Evolutionary conservation across 208 protist genomes (phyloP).

Genomic region (Leptomonas seymouri): DNA sequence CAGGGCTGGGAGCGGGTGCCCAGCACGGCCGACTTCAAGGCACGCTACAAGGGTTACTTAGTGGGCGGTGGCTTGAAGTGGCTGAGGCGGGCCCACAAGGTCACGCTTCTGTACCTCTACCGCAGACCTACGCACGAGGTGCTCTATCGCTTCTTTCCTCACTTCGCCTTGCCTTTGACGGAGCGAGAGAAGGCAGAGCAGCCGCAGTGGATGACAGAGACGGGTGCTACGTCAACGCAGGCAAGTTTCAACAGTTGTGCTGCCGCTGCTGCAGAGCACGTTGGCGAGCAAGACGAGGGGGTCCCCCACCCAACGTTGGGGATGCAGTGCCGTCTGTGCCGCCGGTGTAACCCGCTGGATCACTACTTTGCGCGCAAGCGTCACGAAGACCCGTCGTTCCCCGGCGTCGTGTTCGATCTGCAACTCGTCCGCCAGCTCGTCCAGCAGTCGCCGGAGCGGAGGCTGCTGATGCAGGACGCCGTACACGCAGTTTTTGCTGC

Average conservation of each 20-base stretch:
- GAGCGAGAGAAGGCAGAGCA: conserved; percentile 37
- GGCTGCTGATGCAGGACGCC: conserved; percentile 69
- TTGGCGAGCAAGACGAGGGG: not conserved
- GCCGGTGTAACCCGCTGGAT: conserved; percentile 42
- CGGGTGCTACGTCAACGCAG: not conserved
- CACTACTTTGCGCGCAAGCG: conserved; percentile 67
- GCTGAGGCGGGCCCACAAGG: conserved; percentile 23
- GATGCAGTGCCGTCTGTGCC: conserved; percentile 9
- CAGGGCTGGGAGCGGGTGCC: conserved; percentile 35
- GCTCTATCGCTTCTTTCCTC: conserved; percentile 45
- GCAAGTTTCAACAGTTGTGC: not conserved
- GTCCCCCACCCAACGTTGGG: not conserved
- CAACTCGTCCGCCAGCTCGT: conserved; percentile 51
- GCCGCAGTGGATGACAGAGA: conserved; percentile 3
- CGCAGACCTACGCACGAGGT: conserved; percentile 23
- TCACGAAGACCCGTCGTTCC: conserved; percentile 20
- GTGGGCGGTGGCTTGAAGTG: conserved; percentile 25
- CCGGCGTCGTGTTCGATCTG: conserved; percentile 52
- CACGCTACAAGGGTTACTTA: conserved; percentile 36
- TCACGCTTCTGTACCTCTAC: conserved; percentile 36
- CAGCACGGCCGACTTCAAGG: conserved; percentile 20
- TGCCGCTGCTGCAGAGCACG: not conserved
- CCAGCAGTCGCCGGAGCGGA: conserved; percentile 55
- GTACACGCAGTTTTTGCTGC: conserved; percentile 62
- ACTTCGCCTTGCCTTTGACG: conserved; percentile 45